These are phyloP conservation scores for Penicillium sp. DNA, from an alignment of 2,329 filamentous ascomycete species.

Conservation along the genomic window DNA sequence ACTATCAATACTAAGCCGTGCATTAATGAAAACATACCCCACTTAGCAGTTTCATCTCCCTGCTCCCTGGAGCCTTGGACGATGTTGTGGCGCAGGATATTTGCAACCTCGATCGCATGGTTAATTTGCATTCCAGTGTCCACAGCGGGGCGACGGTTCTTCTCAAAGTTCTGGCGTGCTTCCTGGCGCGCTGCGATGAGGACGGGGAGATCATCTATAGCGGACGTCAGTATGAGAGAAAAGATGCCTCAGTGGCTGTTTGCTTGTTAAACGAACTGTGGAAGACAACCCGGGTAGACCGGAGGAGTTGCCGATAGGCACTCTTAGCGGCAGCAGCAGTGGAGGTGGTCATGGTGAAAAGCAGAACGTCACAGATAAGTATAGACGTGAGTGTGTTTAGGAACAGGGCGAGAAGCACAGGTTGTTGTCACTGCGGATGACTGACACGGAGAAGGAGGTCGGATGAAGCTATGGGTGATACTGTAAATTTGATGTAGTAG, in stretches of 20 bases:
- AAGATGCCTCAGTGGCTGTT: background rate
- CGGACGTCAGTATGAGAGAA: slow-evolving; percentile 6
- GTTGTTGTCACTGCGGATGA: background rate
- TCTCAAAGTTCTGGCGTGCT: slow-evolving; percentile 71
- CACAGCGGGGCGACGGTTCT: slow-evolving; percentile 59
- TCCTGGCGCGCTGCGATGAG: slow-evolving; percentile 68
- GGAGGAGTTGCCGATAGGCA: slow-evolving; percentile 78
- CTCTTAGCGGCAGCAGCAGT: slow-evolving; percentile 59
- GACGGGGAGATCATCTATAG: slow-evolving; percentile 65
- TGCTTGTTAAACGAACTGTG: slow-evolving; percentile 54
- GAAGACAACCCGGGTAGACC: slow-evolving; percentile 79
- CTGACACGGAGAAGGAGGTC: background rate
- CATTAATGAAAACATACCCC: slow-evolving; percentile 25
- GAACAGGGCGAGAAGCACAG: background rate
- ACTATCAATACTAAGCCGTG: too few relatives aligned
- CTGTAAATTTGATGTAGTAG: background rate
- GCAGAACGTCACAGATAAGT: background rate
- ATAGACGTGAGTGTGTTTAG: background rate
- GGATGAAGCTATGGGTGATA: background rate
- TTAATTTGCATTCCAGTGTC: slow-evolving; percentile 64
- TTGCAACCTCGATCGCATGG: slow-evolving; percentile 79
- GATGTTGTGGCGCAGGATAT: slow-evolving; percentile 75
- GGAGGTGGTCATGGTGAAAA: slow-evolving; percentile 23
- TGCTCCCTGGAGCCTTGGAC: slow-evolving; percentile 68
- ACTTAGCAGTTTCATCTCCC: slow-evolving; percentile 32